Percentiles rank a stretch among this genome's conserved stretches.
Conservation (phyloP, 768 basidiomycete species). For the Phlegmacium glaucopus region DNA sequence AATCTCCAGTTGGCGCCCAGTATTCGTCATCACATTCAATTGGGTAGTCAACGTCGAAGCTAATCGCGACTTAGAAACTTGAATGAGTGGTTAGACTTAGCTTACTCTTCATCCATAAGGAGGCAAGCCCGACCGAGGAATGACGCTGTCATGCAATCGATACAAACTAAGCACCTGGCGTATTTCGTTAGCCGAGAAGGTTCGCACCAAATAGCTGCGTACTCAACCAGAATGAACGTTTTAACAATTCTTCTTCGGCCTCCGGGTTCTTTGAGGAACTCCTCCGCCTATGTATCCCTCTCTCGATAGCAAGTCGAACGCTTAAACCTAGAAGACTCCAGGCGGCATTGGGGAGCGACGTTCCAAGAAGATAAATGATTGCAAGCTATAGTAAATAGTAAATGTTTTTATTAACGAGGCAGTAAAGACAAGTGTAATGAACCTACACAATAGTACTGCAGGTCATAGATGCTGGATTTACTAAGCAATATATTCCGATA, state of each 20-base stretch:
- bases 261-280: conserved; percentile 29
- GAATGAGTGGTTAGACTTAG: neutral
- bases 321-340: conserved; percentile 59
- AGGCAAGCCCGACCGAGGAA: conserved; percentile 64
- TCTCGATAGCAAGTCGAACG: conserved; percentile 59
- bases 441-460: conserved; percentile 65
- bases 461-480: conserved; percentile 58
- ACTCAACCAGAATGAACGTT: conserved; percentile 51
- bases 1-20: conserved; percentile 40
- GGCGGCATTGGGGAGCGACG: conserved; percentile 46
- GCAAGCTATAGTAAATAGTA: conserved; percentile 20
- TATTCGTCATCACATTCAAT: conserved; percentile 55
- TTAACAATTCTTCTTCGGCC: conserved; percentile 57
- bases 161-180: conserved; percentile 28
- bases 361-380: conserved; percentile 33
- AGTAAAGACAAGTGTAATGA: conserved; percentile 20
- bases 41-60: conserved; percentile 64
- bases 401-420: no score
- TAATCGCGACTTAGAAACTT: conserved; percentile 16
- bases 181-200: neutral
- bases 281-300: conserved; percentile 54
- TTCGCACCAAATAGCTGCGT: neutral
- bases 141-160: conserved; percentile 35
- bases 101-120: conserved; percentile 71
- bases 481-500: conserved; percentile 55